Evolutionary conservation across 1,284 basidiomycete species (phyloP), one percentile per base, ranked within the genome.

Genomic region (Trichosporon ovoides): DNA sequence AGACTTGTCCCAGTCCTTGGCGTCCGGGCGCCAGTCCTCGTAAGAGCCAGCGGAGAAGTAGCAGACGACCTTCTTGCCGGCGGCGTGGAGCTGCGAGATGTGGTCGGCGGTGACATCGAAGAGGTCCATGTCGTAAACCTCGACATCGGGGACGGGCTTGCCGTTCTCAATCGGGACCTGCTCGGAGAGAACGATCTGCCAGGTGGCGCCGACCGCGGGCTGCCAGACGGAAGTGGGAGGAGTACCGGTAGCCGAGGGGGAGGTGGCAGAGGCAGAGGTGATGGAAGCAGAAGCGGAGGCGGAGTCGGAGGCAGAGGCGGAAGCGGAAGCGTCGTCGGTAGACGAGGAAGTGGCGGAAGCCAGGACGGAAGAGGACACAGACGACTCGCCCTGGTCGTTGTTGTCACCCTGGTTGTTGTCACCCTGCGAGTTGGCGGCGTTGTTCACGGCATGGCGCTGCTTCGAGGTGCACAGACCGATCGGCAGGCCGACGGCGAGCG

Each of bases 41-140:
- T 61, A 74, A 0, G 65, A 67, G 16, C 75, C 75, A 24, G 73
- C 74, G 2, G 61, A 66, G 59, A 77, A 75, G 64, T 77, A 77
- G 59, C 75, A 77, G 10, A 72, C 61, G 36, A 77, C 74, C 31
- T 61, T 71, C 59, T 75, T 77, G 35, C 72, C 76, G 5, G 50
- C 50, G 5, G 40, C 38, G 38, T 66, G 58, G 13, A 61, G 54
- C 3, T 12, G 16, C 4, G n/a, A n/a, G 38, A 61, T 61, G 1
- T 46, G 53, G 20, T 19, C 34, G 24, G 35, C 4, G 13, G 52
- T 53, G 14, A 48, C 43, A 37, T 55, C 56, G 18, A 53, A 58
- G 16, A 56, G 36, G 38, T 61, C 60, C 6, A 61, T 34, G 54
- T 56, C 60, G 40, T 52, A 56, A 10, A 56, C 18, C 18, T 48